These are phyloP conservation scores for Rhizopus sp. DNA, from an alignment of 371 early-diverging fungal species.

Conservation along the genomic window DNA sequence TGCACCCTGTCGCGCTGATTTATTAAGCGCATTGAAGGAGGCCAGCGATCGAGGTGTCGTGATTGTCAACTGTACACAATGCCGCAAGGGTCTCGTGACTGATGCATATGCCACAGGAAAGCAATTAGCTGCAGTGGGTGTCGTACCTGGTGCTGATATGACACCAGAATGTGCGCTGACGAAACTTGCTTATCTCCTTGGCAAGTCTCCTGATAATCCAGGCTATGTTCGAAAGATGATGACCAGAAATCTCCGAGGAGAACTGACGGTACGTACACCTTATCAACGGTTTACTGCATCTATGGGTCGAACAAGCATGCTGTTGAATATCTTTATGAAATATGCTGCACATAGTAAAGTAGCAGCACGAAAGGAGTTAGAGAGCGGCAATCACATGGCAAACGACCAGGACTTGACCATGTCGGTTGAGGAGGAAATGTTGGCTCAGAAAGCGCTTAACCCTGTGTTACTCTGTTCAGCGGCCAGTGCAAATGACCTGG, in stretches of 20 bases:
- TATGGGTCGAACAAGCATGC: constrained; percentile 48
- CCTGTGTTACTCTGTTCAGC: constrained; percentile 90
- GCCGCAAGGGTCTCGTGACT: constrained; percentile 85
- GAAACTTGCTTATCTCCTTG: constrained; percentile 91
- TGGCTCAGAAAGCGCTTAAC: constrained; percentile 76
- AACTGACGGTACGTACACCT: constrained; percentile 76
- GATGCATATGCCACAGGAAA: constrained; percentile 93
- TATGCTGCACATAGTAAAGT: constrained; percentile 23
- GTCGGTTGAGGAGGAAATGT: constrained; percentile 60
- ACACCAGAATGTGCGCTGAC: constrained; percentile 96
- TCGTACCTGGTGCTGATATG: constrained; percentile 97
- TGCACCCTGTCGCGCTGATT: constrained; percentile 85
- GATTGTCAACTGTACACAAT: constrained; percentile 95
- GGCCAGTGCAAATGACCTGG: constrained; percentile 82
- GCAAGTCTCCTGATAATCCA: constrained; percentile 58
- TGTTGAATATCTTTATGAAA: constrained; percentile 53
- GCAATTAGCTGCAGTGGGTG: constrained; percentile 78
- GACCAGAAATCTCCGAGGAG: constrained; percentile 88
- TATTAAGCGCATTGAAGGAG: constrained; percentile 81
- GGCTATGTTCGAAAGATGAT: constrained; percentile 78
- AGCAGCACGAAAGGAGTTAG: constrained; percentile 20
- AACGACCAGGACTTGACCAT: constrained; percentile 26
- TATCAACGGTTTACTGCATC: constrained; percentile 62
- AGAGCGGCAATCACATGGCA: not conserved
- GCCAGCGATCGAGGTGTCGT: constrained; percentile 93